Evolutionary conservation across 2,329 filamentous ascomycete genomes (phyloP).

Genomic region (Curvularia sp.): DNA sequence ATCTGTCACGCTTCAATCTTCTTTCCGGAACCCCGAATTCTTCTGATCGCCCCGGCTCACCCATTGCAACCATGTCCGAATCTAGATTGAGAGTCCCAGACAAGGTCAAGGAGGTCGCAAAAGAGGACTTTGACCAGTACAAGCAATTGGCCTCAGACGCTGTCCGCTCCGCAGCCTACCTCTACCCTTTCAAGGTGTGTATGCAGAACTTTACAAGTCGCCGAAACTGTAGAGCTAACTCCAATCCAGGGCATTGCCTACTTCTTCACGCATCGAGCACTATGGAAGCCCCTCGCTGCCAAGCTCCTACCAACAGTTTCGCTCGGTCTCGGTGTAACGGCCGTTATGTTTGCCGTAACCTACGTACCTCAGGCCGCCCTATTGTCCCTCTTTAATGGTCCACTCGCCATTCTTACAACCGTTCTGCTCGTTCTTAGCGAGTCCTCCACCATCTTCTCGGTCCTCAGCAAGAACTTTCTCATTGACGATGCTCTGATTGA

Average conservation of each 20-base stretch:
- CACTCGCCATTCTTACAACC: slow-evolving; percentile 76
- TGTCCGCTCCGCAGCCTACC: slow-evolving; percentile 76
- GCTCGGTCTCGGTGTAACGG: slow-evolving; percentile 75
- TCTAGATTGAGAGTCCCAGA: slow-evolving; percentile 50
- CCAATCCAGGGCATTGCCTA: slow-evolving; percentile 63
- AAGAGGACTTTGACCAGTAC: slow-evolving; percentile 75
- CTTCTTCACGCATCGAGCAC: slow-evolving; percentile 63
- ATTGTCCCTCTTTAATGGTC: slow-evolving; percentile 84
- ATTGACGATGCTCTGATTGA: slow-evolving; percentile 84
- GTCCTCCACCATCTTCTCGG: slow-evolving; percentile 58
- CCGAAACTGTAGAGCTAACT: slow-evolving; percentile 6
- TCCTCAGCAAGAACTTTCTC: slow-evolving; percentile 73
- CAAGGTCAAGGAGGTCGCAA: slow-evolving; percentile 63
- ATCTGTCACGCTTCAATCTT: slow-evolving; percentile 18
- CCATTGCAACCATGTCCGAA: slow-evolving; percentile 24
- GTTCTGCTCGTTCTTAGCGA: slow-evolving; percentile 68
- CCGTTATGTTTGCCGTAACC: slow-evolving; percentile 85
- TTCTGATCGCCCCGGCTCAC: slow-evolving; percentile 10
- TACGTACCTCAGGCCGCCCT: slow-evolving; percentile 86
- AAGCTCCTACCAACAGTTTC: slow-evolving; percentile 68
- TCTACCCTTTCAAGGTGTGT: slow-evolving; percentile 79
- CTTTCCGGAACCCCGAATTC: slow-evolving; percentile 12
- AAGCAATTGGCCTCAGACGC: slow-evolving; percentile 71
- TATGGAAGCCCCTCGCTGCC: slow-evolving; percentile 67
- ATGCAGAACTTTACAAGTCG: not conserved